Percentiles rank a stretch among this genome's conserved stretches.
phyloP scores from a whole-genome alignment of 768 basidiomycete species.

The Suillus hirtellus region DNA sequence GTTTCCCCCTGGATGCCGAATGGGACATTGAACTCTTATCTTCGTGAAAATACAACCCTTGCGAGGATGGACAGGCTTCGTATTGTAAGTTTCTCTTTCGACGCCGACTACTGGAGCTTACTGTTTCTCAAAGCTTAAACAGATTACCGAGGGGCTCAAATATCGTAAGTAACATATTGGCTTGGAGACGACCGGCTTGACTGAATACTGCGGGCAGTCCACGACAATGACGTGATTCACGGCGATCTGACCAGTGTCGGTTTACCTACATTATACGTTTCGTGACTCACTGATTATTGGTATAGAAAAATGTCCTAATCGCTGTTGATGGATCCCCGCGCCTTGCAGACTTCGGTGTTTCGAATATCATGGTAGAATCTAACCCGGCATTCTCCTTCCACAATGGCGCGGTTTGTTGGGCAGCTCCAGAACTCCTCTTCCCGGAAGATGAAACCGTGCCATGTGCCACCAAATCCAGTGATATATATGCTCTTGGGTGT shows the following conservation, averaged over 20 bases:
- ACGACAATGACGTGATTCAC: constrained; percentile 3
- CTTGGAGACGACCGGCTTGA: not conserved
- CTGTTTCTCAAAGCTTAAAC: constrained; percentile 22
- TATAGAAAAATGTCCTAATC: constrained; percentile 29
- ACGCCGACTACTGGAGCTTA: not conserved
- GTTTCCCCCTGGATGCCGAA: constrained; percentile 44
- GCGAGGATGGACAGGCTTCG: constrained; percentile 10
- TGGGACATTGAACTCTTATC: constrained; percentile 33
- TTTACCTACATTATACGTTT: too few relatives aligned
- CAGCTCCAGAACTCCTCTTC: constrained; percentile 35
- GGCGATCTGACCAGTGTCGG: constrained; percentile 15
- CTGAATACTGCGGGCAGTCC: constrained; percentile 3
- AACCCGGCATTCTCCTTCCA: constrained; percentile 27
- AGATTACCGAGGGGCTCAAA: constrained; percentile 23
- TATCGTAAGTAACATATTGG: constrained; percentile 18
- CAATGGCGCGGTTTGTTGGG: constrained; percentile 41
- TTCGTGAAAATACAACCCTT: constrained; percentile 13
- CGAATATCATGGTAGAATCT: constrained; percentile 31
- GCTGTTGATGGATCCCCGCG: constrained; percentile 38
- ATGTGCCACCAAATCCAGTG: constrained; percentile 27
- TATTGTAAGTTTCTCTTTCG: constrained; percentile 15
- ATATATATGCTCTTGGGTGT: constrained; percentile 48
- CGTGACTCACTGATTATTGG: not conserved
- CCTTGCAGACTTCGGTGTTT: constrained; percentile 48
- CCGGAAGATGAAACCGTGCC: not conserved